These are phyloP conservation scores for Lentinula edodes DNA, from an alignment of 768 basidiomycete species.

Conservation along the genomic window DNA sequence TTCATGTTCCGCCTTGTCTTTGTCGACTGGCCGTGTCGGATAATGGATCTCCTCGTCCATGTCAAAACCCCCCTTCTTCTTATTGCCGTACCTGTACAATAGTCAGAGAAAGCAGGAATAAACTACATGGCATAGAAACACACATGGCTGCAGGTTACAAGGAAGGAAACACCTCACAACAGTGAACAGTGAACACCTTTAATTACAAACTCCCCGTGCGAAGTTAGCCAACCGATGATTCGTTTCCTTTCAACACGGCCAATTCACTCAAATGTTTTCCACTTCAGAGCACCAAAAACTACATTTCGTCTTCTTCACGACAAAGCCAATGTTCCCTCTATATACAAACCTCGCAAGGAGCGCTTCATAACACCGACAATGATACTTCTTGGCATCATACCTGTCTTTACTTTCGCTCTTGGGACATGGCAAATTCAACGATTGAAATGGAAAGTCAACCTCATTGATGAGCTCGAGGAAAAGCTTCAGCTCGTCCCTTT, in stretches of 20 bases:
- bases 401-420: constrained; percentile 83
- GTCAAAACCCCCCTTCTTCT: constrained; percentile 45
- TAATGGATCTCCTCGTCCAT: constrained; percentile 85
- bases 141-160: constrained; percentile 2
- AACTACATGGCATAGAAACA: neutral
- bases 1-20: constrained; percentile 95
- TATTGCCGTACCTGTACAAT: constrained; percentile 19
- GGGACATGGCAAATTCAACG: constrained; percentile 94
- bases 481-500: constrained; percentile 81
- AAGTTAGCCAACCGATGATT: constrained; percentile 9
- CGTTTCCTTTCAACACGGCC: constrained; percentile 11
- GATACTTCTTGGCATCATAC: constrained; percentile 76
- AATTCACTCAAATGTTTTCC: constrained; percentile 6
- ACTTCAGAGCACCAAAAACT: constrained; percentile 1
- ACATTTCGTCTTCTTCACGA: neutral
- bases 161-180: neutral
- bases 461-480: constrained; percentile 92
- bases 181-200: neutral
- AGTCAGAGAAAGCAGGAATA: neutral
- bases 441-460: constrained; percentile 88
- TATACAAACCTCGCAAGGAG: constrained; percentile 54
- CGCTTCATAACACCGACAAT: constrained; percentile 67
- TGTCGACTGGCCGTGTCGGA: constrained; percentile 96
- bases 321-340: constrained; percentile 31
- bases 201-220: neutral